A percentile compares a stretch with the other conserved stretches of the same genome.
Evolutionary conservation across 805 yeast genomes (phyloP).

Genomic region (Yamadazyma insecticola): DNA sequence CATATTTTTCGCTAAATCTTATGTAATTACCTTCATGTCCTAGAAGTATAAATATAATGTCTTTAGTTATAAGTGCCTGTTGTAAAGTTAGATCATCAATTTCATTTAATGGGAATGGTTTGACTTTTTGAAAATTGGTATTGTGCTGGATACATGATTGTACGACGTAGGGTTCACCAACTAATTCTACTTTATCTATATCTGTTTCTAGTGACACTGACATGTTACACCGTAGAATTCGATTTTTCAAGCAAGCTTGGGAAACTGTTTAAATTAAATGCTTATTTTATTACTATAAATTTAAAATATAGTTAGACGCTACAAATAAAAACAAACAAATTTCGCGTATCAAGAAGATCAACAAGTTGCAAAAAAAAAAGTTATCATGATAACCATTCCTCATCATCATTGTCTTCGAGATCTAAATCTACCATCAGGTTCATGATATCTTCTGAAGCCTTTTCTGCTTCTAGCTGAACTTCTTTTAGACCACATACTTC

Average conservation of each 20-base stretch:
- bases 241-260: too few relatives aligned
- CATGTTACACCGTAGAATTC: too few relatives aligned
- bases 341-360: too few relatives aligned
- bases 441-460: conserved; percentile 20
- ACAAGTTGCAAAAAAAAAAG: too few relatives aligned
- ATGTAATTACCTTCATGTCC: conserved; percentile 80
- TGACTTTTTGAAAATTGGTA: conserved; percentile 6
- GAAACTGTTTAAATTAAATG: too few relatives aligned
- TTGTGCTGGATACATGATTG: conserved; percentile 6
- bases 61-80: conserved; percentile 69
- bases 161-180: conserved; percentile 12
- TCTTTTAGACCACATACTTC: conserved; percentile 72
- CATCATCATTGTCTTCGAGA: conserved; percentile 9
- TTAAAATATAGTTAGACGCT: too few relatives aligned
- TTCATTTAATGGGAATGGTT: conserved; percentile 28
- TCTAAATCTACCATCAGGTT: too few relatives aligned
- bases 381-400: conserved; percentile 4
- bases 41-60: conserved; percentile 59
- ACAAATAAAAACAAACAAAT: too few relatives aligned
- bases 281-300: too few relatives aligned
- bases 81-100: conserved; percentile 51
- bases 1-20: conserved; percentile 59
- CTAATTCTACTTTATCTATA: conserved; percentile 15
- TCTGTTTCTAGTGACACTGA: too few relatives aligned
- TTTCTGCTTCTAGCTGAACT: conserved; percentile 69